Evolutionary conservation across 768 basidiomycete genomes (phyloP), one percentile per base, ranked within the genome.

Genomic region (Bullera alba): DNA sequence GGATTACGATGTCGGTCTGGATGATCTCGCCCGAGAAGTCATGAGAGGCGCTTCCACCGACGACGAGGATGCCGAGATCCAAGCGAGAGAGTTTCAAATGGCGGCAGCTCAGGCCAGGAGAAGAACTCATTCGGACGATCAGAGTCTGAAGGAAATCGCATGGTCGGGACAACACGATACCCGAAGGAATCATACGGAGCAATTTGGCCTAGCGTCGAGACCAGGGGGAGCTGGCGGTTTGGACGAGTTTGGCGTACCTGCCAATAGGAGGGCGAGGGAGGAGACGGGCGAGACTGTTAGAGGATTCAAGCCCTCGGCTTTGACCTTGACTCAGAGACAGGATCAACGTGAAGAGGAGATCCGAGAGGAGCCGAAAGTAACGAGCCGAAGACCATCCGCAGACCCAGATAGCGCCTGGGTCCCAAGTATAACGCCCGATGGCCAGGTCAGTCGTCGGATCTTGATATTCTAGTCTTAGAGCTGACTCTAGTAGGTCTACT

Each of bases 361-460:
- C 19, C 32, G 36, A 6, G 50, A 37, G 14, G 39, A 34, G 28
- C 5, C n/a, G 15, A 26, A 16, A 17, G 22, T 38, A 38, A 16
- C 23, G 44, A 14, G 44, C 16, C 23, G 32, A 4, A 5, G 16
- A n/a, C 5, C 15, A n/a, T 5, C 29, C 14, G 14, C 44, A 29
- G n/a, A 46, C 26, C 15, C 32, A 1, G 30, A 42, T 29, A 30
- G 43, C 21, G 27, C 84, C 73, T 96, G 92, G 92, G 82, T 91
- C 69, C 92, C 92, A 10, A 80, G 83, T 60, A 81, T 93, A 32
- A 85, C 86, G 2, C 74, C 78, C 37, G 82, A 86, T 60, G 87
- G 88, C 44, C 87, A 87, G 80, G 90, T 86, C 65, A 44, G 60
- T 64, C 4, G n/a, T n/a, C n/a, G 5, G 41, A 23, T 41, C 36